phyloP scores from a whole-genome alignment of 352 stramenopile species.

The Phytopythium cucurbitacearum region DNA sequence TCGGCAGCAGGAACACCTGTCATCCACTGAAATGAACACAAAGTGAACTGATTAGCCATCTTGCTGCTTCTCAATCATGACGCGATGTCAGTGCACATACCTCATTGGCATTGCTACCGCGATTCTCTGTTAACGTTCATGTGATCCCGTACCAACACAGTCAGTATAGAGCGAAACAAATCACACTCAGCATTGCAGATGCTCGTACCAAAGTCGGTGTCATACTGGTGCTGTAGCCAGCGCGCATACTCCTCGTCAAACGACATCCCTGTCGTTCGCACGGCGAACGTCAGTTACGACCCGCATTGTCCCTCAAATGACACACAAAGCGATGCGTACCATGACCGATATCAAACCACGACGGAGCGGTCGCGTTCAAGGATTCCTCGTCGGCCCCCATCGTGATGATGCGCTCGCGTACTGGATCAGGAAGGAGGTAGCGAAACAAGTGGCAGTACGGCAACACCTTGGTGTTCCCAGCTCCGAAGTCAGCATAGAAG shows the following conservation, averaged over 20 bases:
- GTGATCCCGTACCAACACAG: background rate
- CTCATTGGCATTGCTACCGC: constrained; percentile 46
- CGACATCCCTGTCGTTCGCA: constrained; percentile 35
- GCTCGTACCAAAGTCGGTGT: constrained; percentile 74
- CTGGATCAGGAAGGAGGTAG: constrained; percentile 55
- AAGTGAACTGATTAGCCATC: background rate
- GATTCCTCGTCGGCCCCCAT: constrained; percentile 73
- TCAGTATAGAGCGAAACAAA: background rate
- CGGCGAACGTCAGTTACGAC: background rate
- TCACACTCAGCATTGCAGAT: background rate
- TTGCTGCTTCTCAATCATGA: too few relatives aligned
- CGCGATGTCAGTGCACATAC: constrained; percentile 1
- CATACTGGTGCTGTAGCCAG: constrained; percentile 84
- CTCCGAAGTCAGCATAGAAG: constrained; percentile 64
- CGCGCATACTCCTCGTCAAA: constrained; percentile 87
- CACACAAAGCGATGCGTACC: constrained; percentile 14
- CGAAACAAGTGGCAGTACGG: constrained; percentile 72
- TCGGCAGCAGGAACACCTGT: constrained; percentile 18
- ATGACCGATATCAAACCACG: constrained; percentile 53
- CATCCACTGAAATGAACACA: constrained; percentile 9
- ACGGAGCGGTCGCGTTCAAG: constrained; percentile 58
- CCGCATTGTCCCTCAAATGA: background rate
- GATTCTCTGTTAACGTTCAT: constrained; percentile 21
- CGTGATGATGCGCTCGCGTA: constrained; percentile 56
- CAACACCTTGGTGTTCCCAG: constrained; percentile 48